phyloP scores from a whole-genome alignment of 2,329 filamentous ascomycete genomes.

The Pestalotiopsis sp. region DNA sequence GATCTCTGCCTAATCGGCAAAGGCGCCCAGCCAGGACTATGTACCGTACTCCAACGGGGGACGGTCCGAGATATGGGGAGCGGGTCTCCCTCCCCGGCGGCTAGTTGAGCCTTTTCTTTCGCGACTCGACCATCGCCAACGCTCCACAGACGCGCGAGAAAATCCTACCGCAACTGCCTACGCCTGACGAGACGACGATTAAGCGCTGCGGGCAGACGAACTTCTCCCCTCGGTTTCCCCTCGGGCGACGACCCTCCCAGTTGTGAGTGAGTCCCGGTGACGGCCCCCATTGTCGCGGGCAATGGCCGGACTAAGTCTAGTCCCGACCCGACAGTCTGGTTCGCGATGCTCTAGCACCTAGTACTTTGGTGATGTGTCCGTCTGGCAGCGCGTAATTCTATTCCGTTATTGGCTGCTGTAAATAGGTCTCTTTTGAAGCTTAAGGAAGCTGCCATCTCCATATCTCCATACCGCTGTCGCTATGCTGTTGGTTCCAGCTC shows the following conservation, averaged over 20 bases:
- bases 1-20: not conserved
- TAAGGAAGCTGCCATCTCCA: not conserved
- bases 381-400: not conserved
- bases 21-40: not conserved
- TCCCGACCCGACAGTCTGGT: not conserved
- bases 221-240: too few species aligned
- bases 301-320: not conserved
- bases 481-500: not conserved
- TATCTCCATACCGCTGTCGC: not conserved
- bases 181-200: not conserved
- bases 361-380: not conserved
- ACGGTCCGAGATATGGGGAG: not conserved
- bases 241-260: not conserved
- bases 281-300: not conserved
- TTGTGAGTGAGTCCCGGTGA: too few species aligned
- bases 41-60: too few species aligned
- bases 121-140: not conserved
- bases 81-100: not conserved
- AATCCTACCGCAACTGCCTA: not conserved
- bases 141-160: not conserved
- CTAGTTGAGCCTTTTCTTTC: not conserved
- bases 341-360: not conserved
- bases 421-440: not conserved
- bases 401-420: not conserved
- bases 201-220: not conserved